These are phyloP conservation scores for Dendrobium catenatum DNA, from an alignment of 106 monocot genomes.

Conservation along the genomic window DNA sequence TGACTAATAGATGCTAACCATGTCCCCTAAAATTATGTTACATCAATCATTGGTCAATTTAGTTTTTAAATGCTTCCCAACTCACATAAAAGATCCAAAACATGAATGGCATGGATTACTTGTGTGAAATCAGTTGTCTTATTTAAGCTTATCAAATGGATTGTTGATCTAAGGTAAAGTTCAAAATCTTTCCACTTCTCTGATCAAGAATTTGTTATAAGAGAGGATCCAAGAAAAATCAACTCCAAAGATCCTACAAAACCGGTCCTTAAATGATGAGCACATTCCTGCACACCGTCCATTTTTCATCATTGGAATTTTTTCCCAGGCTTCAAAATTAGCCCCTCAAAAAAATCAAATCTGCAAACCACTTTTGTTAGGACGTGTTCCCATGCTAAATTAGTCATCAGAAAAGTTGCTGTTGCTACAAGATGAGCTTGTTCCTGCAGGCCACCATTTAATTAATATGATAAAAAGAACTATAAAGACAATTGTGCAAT, in stretches of 20 bases:
- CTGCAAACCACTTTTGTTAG: neutral
- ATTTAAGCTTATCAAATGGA: neutral
- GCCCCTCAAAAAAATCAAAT: neutral
- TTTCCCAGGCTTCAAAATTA: neutral
- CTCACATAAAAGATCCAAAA: neutral
- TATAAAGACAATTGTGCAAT: neutral
- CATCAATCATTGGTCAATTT: neutral
- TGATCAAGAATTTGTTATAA: neutral
- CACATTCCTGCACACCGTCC: neutral
- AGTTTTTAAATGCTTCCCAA: neutral
- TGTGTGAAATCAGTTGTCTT: neutral
- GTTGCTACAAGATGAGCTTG: neutral
- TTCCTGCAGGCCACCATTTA: neutral
- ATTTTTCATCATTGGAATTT: neutral
- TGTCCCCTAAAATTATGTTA: neutral
- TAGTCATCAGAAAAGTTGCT: neutral
- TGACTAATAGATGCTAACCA: neutral
- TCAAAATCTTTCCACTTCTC: conserved; percentile 1
- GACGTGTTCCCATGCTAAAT: neutral
- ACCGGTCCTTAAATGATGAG: neutral
- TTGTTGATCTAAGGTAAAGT: neutral
- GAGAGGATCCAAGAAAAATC: neutral
- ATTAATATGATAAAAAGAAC: neutral
- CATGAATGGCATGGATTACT: neutral
- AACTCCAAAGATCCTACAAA: neutral